Evolutionary conservation across 2,329 filamentous ascomycete species (phyloP), one percentile per base, ranked within the genome.

Genomic region (Claviceps sp.): DNA sequence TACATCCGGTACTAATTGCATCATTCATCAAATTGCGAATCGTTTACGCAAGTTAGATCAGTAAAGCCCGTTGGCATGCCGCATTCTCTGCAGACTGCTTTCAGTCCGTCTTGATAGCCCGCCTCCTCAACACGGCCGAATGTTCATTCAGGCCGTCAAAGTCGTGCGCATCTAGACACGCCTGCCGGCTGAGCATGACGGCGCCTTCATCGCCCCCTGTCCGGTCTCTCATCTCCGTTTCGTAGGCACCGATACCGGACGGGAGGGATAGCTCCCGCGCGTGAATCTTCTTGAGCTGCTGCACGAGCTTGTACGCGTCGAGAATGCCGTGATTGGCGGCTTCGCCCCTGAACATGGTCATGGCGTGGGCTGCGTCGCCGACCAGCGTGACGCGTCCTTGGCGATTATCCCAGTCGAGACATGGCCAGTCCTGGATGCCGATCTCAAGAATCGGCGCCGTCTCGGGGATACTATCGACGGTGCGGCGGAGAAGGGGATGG

Each of bases 291-390:
- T 54, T 54, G n/a, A 66, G 54, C 14, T 55, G 57, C 42, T 59
- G 56, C 14, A 56, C 52, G 40, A 70, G 58, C 40, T 61, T 55
- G 40, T 61, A 62, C 2, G 68, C 67, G 48, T 71, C 68, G n/a
- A 68, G 59, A 13, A 71, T 67, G 16, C 67, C 68, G 52, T 71
- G 68, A 51, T 70, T 71, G 7, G 61, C 64, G 1, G 62, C 68
- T 50, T 71, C 67, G 26, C 68, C 68, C 16, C 68, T 63, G 50
- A 65, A 77, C 75, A 78, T 77, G 34, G 75, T 77, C 76, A 80
- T 79, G n/a, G 76, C 72, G 60, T 80, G 76, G 0, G 76, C 76
- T 2, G 76, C 71, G 58, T 80, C 77, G 3, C 77, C 77, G 4
- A 72, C 65, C 1, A 80, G 61, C 1, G 74, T 74, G 3, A 74